These are phyloP conservation scores for Ambrosia hybrid DNA, from an alignment of 140 eudicot genomes.

Conservation along the genomic window DNA sequence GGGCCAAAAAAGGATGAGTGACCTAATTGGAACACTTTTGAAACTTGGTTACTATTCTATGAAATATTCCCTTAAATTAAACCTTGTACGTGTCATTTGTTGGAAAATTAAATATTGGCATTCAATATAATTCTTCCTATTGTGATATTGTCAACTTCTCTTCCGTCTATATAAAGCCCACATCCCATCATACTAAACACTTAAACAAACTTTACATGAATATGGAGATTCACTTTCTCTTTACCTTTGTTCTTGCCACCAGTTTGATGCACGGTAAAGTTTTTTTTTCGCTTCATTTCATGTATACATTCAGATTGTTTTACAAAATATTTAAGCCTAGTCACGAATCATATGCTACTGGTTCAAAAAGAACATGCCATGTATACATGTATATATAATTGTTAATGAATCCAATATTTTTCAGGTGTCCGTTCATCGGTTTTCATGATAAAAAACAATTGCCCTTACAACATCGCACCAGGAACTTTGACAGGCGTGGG, in stretches of 20 bases:
- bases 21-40: no score
- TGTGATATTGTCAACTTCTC: no score
- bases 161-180: no score
- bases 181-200: neutral
- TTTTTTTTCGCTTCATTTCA: neutral
- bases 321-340: neutral
- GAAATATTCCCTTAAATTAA: no score
- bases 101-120: no score
- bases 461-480: slow-evolving; percentile 25
- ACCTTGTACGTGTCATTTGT: no score
- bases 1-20: no score
- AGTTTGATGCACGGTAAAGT: slow-evolving; percentile 10
- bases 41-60: no score
- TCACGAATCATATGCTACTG: neutral
- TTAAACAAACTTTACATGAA: neutral
- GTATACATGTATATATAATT: neutral
- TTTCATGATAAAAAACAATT: slow-evolving; percentile 29
- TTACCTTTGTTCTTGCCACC: neutral
- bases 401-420: neutral
- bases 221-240: slow-evolving; percentile 26
- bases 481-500: slow-evolving; percentile 22
- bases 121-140: no score
- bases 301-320: no score
- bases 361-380: no score
- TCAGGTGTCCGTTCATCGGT: slow-evolving; percentile 18